These are phyloP conservation scores for Rhodofomes roseus DNA, from an alignment of 1,284 basidiomycete genomes.

Conservation along the genomic window DNA sequence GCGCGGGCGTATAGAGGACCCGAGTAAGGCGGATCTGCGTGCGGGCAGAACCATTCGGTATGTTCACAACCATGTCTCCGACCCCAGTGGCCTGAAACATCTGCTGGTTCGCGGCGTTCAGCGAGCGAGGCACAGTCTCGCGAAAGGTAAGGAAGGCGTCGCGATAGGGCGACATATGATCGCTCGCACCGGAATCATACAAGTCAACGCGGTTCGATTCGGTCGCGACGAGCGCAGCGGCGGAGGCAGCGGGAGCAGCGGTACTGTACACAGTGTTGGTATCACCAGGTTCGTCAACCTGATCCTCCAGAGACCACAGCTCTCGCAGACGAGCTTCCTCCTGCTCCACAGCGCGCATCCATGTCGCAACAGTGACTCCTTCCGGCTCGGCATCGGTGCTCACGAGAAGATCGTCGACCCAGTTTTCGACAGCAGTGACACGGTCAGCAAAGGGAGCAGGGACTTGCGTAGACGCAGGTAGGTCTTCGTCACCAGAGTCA, in stretches of 20 bases:
- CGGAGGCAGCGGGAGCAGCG: neutral
- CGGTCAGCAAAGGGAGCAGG: neutral
- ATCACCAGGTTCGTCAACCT: constrained; percentile 19
- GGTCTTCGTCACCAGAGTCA: neutral
- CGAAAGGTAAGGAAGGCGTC: constrained; percentile 18
- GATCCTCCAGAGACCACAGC: no score
- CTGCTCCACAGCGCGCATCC: neutral
- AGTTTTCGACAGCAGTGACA: neutral
- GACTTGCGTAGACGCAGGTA: neutral
- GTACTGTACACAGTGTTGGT: neutral
- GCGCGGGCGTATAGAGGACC: constrained; percentile 30
- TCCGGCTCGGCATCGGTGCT: neutral
- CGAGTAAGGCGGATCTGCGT: constrained; percentile 20
- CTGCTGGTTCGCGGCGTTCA: constrained; percentile 27
- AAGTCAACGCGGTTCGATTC: neutral
- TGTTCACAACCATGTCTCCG: constrained; percentile 25
- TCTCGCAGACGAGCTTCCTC: neutral
- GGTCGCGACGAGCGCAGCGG: neutral
- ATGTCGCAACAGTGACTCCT: neutral
- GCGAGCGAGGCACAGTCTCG: constrained; percentile 18
- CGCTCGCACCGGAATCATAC: neutral
- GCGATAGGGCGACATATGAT: constrained; percentile 27
- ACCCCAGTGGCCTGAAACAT: constrained; percentile 27
- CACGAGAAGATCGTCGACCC: neutral
- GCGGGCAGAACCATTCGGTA: constrained; percentile 22